phyloP scores from a whole-genome alignment of 805 yeast genomes.

The Kluyveromyces lactis region DNA sequence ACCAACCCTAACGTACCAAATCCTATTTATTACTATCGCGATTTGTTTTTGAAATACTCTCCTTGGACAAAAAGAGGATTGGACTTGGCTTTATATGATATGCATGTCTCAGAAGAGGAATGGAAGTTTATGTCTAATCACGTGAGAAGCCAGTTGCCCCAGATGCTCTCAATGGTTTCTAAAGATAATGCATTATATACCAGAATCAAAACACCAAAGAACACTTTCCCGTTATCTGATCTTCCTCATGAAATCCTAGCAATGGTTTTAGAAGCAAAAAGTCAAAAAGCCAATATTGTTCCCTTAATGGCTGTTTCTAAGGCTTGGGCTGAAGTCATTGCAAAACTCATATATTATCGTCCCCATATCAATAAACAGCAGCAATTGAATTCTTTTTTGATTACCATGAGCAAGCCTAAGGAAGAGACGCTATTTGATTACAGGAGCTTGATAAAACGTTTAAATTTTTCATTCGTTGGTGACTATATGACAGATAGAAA shows the following conservation, averaged over 20 bases:
- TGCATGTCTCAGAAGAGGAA: conserved; percentile 3
- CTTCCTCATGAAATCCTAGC: conserved; percentile 53
- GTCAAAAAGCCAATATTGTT: conserved; percentile 50
- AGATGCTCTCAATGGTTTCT: conserved; percentile 2
- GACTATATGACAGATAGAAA: conserved; percentile 57
- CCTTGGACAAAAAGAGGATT: conserved; percentile 5
- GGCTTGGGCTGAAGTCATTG: conserved; percentile 68
- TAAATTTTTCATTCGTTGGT: conserved; percentile 72
- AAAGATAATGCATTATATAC: background rate
- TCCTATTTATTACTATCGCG: conserved; percentile 1
- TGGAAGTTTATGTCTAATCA: conserved; percentile 2
- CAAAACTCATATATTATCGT: conserved; percentile 81
- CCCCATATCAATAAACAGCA: conserved; percentile 61
- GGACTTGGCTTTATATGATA: conserved; percentile 4
- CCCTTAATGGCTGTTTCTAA: conserved; percentile 65
- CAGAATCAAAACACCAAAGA: conserved; percentile 2
- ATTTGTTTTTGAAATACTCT: conserved; percentile 1
- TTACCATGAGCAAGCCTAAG: conserved; percentile 21
- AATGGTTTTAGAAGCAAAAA: conserved; percentile 56
- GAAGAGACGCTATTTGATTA: conserved; percentile 54
- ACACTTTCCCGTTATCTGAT: conserved; percentile 22
- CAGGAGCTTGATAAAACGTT: conserved; percentile 60
- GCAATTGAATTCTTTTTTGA: conserved; percentile 35
- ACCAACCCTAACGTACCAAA: background rate
- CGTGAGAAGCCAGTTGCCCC: conserved; percentile 2